Evolutionary conservation across 2,329 filamentous ascomycete genomes (phyloP), one percentile per base, ranked within the genome.

Genomic region (Hymenoscyphus fructigenus): DNA sequence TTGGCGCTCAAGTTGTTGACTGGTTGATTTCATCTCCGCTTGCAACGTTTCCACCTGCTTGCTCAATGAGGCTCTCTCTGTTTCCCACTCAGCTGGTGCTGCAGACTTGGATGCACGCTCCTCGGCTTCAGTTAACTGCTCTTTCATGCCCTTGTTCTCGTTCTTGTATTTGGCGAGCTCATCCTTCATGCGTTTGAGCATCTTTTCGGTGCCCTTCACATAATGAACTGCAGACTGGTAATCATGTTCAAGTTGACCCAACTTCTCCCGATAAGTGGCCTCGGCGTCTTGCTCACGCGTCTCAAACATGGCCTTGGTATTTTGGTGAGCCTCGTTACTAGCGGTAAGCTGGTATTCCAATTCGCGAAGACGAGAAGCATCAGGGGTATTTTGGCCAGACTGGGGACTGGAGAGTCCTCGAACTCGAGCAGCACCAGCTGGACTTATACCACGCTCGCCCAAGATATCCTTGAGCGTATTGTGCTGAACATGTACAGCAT

Each of bases 211-310:
- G 65, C 95, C 95, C 78, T 97, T 96, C 71, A 99, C 92, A 75
- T 99, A 99, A 78, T 97, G 95, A 59, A 98, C 93, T 17, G 95
- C 94, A 53, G 95, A 97, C 78, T 97, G 93, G 76, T 99, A 97
- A 77, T 99, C 95, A 75, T 93, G 96, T 79, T 98, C 93, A 36
- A 99, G 87, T 75, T 97, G 93, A 65, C 92, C 87, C 61, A 99
- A 84, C 78, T 97, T 97, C 76, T 97, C 93, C 67, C 93, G 91
- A 79, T 96, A 98, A 57, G 91, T 86, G 63, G 88, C 85, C 76
- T 96, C 94, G n/a, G 92, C 90, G 74, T 96, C 92, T 71, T 95
- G 90, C 66, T 92, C 88, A 62, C 94, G 91, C 41, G 85, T 82
- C 67, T 95, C 91, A 69, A 93, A 92, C 3, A 84, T 84, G 64